phyloP scores from a whole-genome alignment of 345 rosid genomes.

The Sisymbrium irio region DNA sequence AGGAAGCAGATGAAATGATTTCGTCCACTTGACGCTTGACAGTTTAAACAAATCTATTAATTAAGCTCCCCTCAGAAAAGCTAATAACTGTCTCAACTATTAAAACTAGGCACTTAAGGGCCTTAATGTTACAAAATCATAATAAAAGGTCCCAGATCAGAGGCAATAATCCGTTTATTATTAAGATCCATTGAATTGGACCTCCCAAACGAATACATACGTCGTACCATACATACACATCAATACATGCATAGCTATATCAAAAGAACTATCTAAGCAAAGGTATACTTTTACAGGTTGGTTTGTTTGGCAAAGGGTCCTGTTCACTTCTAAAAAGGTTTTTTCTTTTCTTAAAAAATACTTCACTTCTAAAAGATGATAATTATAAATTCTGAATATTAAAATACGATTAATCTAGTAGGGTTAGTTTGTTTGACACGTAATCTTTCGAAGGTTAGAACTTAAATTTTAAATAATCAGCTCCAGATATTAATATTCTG shows the following conservation, averaged over 20 bases:
- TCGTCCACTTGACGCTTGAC: conserved; percentile 16
- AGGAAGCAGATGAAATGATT: conserved; percentile 31
- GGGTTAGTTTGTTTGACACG: background rate
- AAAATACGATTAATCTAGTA: background rate
- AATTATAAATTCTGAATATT: conserved; percentile 4
- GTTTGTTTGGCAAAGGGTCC: conserved; percentile 27
- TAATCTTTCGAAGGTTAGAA: background rate
- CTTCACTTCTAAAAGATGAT: conserved; percentile 26
- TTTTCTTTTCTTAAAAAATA: background rate
- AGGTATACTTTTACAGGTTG: conserved; percentile 37
- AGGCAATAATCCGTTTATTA: conserved; percentile 12
- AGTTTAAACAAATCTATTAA: background rate
- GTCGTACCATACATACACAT: conserved; percentile 1
- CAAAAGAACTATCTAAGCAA: conserved; percentile 24
- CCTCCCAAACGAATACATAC: background rate
- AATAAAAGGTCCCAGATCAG: background rate
- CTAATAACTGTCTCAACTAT: conserved; percentile 27
- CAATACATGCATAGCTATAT: conserved; percentile 5
- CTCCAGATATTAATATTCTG: background rate
- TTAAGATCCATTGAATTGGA: conserved; percentile 29
- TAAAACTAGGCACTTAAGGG: conserved; percentile 2
- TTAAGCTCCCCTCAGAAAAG: background rate
- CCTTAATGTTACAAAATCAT: background rate
- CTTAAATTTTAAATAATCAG: background rate
- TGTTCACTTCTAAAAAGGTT: conserved; percentile 26